Conservation (phyloP, 2,329 filamentous ascomycete genomes). For the Decorospora gaudefroyi region DNA sequence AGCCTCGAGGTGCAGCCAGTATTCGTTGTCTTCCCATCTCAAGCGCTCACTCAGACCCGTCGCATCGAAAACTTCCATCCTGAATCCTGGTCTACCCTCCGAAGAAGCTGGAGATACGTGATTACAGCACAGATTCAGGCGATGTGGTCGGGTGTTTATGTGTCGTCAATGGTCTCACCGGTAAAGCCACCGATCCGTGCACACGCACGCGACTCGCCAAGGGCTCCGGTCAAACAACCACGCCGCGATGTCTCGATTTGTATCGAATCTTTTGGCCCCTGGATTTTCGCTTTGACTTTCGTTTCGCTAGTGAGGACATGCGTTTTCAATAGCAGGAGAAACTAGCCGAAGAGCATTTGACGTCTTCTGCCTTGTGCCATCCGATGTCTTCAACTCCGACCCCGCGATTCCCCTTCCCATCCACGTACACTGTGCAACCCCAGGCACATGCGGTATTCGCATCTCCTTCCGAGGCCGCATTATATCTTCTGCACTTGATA, state of each 20-base stretch:
- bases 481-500: conserved; percentile 3
- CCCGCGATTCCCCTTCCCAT: conserved; percentile 8
- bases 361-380: not conserved
- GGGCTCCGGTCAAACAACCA: conserved; percentile 15
- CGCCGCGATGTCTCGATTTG: too few relatives aligned
- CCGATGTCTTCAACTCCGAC: not conserved
- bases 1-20: conserved; percentile 44
- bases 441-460: conserved; percentile 4
- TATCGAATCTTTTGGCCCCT: conserved; percentile 8
- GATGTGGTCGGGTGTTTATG: conserved; percentile 18
- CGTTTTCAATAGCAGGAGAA: not conserved
- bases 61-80: conserved; percentile 36
- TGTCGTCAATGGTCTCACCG: conserved; percentile 17
- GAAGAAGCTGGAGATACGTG: conserved; percentile 16
- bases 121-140: conserved; percentile 11
- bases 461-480: conserved; percentile 7
- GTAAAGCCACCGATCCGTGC: conserved; percentile 14
- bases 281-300: not conserved
- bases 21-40: conserved; percentile 36
- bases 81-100: conserved; percentile 16
- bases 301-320: not conserved
- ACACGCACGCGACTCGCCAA: conserved; percentile 9
- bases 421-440: conserved; percentile 7
- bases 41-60: conserved; percentile 36
- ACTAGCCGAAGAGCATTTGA: not conserved